These are phyloP conservation scores for Phoenix dactylifera DNA, from an alignment of 176 grass and related monocot genomes.

Conservation along the genomic window DNA sequence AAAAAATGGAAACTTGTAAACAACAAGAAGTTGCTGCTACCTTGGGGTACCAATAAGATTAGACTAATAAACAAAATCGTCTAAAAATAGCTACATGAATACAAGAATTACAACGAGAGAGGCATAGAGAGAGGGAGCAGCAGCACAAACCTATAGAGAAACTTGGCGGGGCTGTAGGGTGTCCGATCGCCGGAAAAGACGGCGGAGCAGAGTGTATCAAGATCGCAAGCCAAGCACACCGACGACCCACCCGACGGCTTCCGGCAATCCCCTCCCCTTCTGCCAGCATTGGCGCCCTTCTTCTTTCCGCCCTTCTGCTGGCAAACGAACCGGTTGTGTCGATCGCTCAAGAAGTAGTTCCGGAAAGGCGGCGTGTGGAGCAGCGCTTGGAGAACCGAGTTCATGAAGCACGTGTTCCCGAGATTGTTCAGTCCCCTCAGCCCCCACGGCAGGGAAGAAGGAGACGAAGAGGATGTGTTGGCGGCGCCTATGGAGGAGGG, in stretches of 20 bases:
- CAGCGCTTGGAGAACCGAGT: constrained; percentile 89
- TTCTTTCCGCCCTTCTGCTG: constrained; percentile 44
- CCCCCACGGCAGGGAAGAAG: constrained; percentile 28
- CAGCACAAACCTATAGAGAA: constrained; percentile 74
- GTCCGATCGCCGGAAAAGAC: constrained; percentile 74
- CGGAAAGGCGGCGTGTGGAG: constrained; percentile 78
- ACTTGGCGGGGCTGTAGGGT: constrained; percentile 79
- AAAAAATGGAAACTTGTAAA: neutral
- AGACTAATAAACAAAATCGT: neutral
- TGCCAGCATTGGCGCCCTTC: constrained; percentile 10
- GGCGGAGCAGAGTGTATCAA: constrained; percentile 77
- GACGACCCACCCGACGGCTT: constrained; percentile 16
- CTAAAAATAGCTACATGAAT: neutral
- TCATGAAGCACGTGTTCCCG: constrained; percentile 96
- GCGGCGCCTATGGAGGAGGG: constrained; percentile 21
- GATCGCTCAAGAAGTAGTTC: constrained; percentile 87
- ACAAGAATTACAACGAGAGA: neutral
- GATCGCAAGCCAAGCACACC: constrained; percentile 67
- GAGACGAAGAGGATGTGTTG: constrained; percentile 35
- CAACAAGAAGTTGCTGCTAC: neutral
- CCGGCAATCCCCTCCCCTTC: constrained; percentile 2
- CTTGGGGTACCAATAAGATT: neutral
- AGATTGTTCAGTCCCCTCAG: constrained; percentile 86
- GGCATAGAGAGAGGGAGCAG: neutral
- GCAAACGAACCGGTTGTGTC: constrained; percentile 75